Evolutionary conservation across 139 green algal genomes (phyloP), one percentile per base, ranked within the genome.

Genomic region (Coelastrella sp.): DNA sequence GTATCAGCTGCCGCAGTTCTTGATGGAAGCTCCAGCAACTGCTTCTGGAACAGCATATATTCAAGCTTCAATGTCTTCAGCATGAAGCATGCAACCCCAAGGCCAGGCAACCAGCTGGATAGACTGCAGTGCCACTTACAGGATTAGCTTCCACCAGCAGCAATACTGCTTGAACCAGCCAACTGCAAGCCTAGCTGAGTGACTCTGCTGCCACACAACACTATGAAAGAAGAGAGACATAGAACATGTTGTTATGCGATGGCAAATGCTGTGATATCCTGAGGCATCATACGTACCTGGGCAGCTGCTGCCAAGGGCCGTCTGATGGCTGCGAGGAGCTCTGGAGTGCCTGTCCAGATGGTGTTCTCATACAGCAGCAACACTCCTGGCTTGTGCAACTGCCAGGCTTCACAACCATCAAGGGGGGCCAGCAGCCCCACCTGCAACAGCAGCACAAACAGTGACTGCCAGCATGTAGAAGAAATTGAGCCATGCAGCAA

Each of bases 341-440:
- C 81, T 27, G 58, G 56, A 7, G 14, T 88, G 7, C 83, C 83
- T 8, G 8, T 10, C 82, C 82, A 87, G n/a, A 87, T 15, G 6
- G 35, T 17, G 7, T 10, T 56, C 19, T 22, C 57, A 22, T 85
- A 85, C 57, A 15, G 35, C 35, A 63, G 0, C 49, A 49, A 6
- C 24, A 65, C 11, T 0, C 78, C 24, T 8, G 61, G 59, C 65
- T 58, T 82, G 19, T 87, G 78, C 65, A 91, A 70, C 87, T 87
- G 78, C 87, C 87, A 91, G 6, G 78, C 87, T 7, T 75, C 24
- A 73, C 87, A 91, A 14, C 24, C 87, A 61, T 61, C 87, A n/a
- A 91, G 66, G 10, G 25, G 76, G 10, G 87, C 10, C 65, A 82
- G 49, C 22, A 84, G 12, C n/a, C 85, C 85, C 11, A 90, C 66